Conservation (phyloP, 495 filamentous ascomycete genomes). For the Penicillium verhagenii region DNA sequence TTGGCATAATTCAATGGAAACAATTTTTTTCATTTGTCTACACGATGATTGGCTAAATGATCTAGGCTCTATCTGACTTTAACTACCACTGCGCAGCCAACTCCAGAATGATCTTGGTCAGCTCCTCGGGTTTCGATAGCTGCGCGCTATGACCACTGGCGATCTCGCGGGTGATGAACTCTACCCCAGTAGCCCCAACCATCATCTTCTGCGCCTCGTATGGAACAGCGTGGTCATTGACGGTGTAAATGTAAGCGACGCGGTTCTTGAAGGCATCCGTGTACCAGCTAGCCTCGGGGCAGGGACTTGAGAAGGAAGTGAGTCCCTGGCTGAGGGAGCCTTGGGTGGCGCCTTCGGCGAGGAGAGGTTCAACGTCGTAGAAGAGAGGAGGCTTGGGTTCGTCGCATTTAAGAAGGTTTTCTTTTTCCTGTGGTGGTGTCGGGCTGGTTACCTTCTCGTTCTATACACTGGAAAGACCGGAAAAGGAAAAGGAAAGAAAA, state of each 20-base stretch:
- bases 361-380: not conserved
- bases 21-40: too few species aligned
- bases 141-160: not conserved
- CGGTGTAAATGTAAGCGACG: not conserved
- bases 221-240: not conserved
- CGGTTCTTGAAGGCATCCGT: not conserved
- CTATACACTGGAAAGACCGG: too few species aligned
- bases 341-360: not conserved
- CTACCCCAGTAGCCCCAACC: not conserved
- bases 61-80: too few species aligned
- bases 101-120: not conserved
- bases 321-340: not conserved
- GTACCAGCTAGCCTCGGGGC: not conserved
- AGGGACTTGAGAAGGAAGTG: not conserved
- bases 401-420: not conserved
- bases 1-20: too few species aligned
- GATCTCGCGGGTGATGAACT: not conserved
- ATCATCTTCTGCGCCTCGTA: not conserved
- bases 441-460: too few species aligned
- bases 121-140: not conserved
- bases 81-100: not conserved
- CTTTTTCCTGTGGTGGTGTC: not conserved
- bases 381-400: not conserved
- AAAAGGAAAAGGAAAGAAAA: not conserved
- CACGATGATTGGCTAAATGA: too few species aligned